These are phyloP conservation scores for Backusella tarrabulga DNA, from an alignment of 192 early-diverging fungal genomes.

Conservation along the genomic window DNA sequence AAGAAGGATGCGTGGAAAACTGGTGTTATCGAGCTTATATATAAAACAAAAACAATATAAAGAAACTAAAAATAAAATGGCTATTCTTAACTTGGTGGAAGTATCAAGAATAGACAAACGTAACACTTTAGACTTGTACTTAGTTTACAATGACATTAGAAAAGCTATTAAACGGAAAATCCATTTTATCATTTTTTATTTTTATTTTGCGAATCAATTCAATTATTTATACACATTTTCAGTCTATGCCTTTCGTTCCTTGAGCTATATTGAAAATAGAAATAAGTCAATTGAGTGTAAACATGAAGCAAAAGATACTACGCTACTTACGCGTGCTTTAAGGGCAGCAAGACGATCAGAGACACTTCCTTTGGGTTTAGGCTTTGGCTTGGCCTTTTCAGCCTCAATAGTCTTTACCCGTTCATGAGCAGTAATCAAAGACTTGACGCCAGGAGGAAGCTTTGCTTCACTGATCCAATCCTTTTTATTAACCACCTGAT, in stretches of 20 bases:
- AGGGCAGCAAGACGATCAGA: slow-evolving; percentile 16
- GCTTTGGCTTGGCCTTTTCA: not conserved
- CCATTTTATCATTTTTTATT: not conserved
- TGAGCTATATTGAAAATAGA: not conserved
- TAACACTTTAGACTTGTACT: not conserved
- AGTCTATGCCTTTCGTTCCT: not conserved
- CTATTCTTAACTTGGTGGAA: not conserved
- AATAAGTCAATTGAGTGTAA: not conserved
- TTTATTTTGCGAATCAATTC: not conserved
- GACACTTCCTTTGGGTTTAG: not conserved
- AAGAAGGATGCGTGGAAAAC: no score
- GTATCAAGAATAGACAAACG: not conserved
- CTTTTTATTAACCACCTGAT: not conserved
- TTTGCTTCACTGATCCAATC: slow-evolving; percentile 9
- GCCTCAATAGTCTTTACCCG: not conserved
- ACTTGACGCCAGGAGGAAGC: slow-evolving; percentile 11
- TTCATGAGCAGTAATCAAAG: slow-evolving; percentile 4
- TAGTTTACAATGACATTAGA: no score
- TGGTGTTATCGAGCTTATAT: no score
- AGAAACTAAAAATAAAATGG: no score
- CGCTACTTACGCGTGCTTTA: slow-evolving; percentile 10
- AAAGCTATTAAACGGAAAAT: not conserved
- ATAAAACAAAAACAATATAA: no score
- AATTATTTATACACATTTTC: not conserved
- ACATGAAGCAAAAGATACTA: not conserved